Evolutionary conservation across 768 basidiomycete species (phyloP).

Genomic region (Auricularia heimuer): DNA sequence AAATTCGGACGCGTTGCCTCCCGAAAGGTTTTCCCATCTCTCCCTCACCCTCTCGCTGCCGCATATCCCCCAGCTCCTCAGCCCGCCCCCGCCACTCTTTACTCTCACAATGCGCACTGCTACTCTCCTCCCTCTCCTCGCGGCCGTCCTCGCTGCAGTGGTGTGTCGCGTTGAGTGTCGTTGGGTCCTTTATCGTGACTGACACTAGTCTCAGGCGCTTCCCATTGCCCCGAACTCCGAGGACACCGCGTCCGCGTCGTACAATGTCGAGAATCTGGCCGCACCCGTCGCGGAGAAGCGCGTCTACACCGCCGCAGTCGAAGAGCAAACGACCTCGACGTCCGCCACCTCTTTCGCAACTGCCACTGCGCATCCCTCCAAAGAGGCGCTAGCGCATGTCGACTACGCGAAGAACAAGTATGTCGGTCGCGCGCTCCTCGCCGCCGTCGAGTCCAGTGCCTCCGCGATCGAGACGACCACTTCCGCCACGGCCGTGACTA

Average conservation of each 20-base stretch:
- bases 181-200: background rate
- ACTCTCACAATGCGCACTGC: background rate
- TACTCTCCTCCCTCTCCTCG: background rate
- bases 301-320: no score
- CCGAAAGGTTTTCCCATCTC: background rate
- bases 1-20: no score
- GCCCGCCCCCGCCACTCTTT: constrained; percentile 2
- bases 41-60: background rate
- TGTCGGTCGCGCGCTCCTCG: no score
- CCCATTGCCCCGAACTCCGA: background rate
- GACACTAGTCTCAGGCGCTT: background rate
- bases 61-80: background rate
- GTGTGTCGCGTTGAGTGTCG: background rate
- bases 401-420: no score
- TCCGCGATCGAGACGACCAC: no score
- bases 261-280: background rate
- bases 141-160: background rate
- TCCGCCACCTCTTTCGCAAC: no score
- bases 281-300: background rate
- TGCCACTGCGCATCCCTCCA: no score
- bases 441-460: no score
- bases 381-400: no score
- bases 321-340: no score
- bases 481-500: no score
- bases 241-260: background rate